These are phyloP conservation scores for Cicer arietinum DNA, from an alignment of 306 rosid species.

Conservation along the genomic window DNA sequence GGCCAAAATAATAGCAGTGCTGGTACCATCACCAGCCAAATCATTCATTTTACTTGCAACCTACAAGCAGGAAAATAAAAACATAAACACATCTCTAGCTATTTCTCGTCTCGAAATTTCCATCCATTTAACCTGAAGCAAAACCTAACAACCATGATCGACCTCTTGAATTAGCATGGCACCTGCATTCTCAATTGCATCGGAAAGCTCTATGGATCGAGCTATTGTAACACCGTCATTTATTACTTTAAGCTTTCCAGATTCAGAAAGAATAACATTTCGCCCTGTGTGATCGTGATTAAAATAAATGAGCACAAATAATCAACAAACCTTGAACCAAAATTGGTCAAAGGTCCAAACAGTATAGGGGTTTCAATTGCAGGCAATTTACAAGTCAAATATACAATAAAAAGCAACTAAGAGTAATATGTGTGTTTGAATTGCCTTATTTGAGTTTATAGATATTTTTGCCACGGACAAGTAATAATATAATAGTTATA, in stretches of 20 bases:
- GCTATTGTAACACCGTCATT: slow-evolving; percentile 97
- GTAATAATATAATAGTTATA: neutral
- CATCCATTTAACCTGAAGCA: slow-evolving; percentile 36
- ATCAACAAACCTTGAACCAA: neutral
- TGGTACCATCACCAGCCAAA: slow-evolving; percentile 96
- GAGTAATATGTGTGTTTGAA: neutral
- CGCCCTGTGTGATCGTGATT: slow-evolving; percentile 66
- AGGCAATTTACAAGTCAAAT: neutral
- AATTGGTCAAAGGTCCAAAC: slow-evolving; percentile 14
- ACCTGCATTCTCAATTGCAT: slow-evolving; percentile 92
- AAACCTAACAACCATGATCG: slow-evolving; percentile 63
- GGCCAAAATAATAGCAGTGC: slow-evolving; percentile 91
- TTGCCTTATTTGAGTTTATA: too few relatives aligned
- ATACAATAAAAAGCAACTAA: neutral
- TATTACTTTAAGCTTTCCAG: slow-evolving; percentile 68
- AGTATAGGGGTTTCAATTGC: neutral
- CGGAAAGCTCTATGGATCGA: slow-evolving; percentile 84
- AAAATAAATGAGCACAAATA: slow-evolving; percentile 40
- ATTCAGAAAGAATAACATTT: slow-evolving; percentile 89
- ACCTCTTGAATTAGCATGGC: slow-evolving; percentile 98
- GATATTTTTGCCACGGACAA: neutral
- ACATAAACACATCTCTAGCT: slow-evolving; percentile 34
- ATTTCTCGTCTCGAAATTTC: slow-evolving; percentile 18
- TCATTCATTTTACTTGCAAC: slow-evolving; percentile 93
- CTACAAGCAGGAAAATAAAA: slow-evolving; percentile 55